Percentiles rank a stretch among this genome's conserved stretches.
phyloP scores from a whole-genome alignment of 805 yeast genomes.

The Priceomyces fermenticarens region DNA sequence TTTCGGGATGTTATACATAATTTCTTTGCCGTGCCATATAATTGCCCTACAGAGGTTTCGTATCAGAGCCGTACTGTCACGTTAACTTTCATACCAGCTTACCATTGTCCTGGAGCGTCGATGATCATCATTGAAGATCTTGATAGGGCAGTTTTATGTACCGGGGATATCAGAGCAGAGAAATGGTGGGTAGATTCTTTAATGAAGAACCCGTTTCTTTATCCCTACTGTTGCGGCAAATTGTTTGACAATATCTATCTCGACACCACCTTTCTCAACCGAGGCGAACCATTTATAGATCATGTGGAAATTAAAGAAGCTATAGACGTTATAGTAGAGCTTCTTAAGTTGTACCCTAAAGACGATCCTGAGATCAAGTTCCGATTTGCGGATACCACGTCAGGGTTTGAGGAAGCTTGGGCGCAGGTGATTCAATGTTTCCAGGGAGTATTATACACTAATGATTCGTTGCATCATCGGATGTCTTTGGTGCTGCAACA shows the following conservation, averaged over 20 bases:
- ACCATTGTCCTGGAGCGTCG: slow-evolving; percentile 61
- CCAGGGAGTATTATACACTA: slow-evolving; percentile 12
- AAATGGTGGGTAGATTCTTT: slow-evolving; percentile 43
- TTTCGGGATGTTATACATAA: slow-evolving; percentile 15
- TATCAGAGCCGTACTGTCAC: slow-evolving; percentile 16
- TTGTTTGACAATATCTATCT: slow-evolving; percentile 45
- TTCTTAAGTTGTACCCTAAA: slow-evolving; percentile 42
- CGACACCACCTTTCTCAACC: slow-evolving; percentile 52
- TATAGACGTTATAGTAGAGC: slow-evolving; percentile 24
- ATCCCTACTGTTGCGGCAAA: slow-evolving; percentile 39
- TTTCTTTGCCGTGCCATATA: slow-evolving; percentile 16
- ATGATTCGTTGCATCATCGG: slow-evolving; percentile 1
- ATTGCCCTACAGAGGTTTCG: slow-evolving; percentile 16
- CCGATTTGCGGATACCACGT: slow-evolving; percentile 34
- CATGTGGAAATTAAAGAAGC: slow-evolving; percentile 44
- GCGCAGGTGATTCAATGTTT: slow-evolving; percentile 27
- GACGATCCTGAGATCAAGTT: slow-evolving; percentile 38
- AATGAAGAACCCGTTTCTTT: slow-evolving; percentile 33
- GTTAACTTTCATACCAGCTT: slow-evolving; percentile 45
- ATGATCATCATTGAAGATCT: slow-evolving; percentile 48
- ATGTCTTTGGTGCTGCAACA: not conserved
- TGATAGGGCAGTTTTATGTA: slow-evolving; percentile 38
- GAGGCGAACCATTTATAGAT: slow-evolving; percentile 48
- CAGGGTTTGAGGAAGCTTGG: slow-evolving; percentile 59
- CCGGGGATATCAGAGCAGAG: slow-evolving; percentile 62